phyloP scores from a whole-genome alignment of 208 protist genomes.

The Acanthamoeba culbertsoni region DNA sequence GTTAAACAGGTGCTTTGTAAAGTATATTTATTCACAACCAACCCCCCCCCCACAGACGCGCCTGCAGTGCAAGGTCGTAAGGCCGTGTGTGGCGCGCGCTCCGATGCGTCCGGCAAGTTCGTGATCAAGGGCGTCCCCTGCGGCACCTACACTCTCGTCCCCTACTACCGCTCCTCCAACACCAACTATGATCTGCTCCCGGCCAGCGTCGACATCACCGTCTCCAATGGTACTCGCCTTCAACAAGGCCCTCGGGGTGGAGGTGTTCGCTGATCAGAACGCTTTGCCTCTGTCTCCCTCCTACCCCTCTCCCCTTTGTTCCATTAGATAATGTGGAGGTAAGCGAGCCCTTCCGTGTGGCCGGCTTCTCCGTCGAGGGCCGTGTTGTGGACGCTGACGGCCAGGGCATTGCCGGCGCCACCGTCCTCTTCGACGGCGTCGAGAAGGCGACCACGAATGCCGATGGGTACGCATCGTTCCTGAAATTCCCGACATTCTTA shows the following conservation, averaged over 20 bases:
- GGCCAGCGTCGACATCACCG: not conserved
- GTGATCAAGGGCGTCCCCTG: slow-evolving; percentile 57
- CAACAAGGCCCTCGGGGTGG: no score
- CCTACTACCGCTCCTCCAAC: slow-evolving; percentile 27
- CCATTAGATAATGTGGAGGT: not conserved
- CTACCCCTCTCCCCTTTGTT: not conserved
- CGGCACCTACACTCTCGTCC: slow-evolving; percentile 53
- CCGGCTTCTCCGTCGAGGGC: slow-evolving; percentile 48
- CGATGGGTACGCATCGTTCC: not conserved
- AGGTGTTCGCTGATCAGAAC: no score
- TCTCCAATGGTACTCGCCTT: not conserved
- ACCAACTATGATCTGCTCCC: slow-evolving; percentile 54
- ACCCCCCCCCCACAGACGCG: not conserved
- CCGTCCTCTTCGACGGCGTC: slow-evolving; percentile 44
- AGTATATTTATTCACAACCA: no score
- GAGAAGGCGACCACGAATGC: slow-evolving; percentile 27
- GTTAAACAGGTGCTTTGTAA: not conserved
- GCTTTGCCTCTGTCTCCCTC: not conserved
- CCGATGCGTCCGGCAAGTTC: slow-evolving; percentile 28
- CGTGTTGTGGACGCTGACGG: slow-evolving; percentile 44
- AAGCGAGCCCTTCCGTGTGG: slow-evolving; percentile 44
- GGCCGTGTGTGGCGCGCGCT: slow-evolving; percentile 49
- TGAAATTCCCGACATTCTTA: not conserved
- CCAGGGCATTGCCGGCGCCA: slow-evolving; percentile 12
- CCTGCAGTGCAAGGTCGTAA: not conserved